These are phyloP conservation scores for Beauveria sp. DNA, from an alignment of 2,329 filamentous ascomycete genomes.

Conservation along the genomic window DNA sequence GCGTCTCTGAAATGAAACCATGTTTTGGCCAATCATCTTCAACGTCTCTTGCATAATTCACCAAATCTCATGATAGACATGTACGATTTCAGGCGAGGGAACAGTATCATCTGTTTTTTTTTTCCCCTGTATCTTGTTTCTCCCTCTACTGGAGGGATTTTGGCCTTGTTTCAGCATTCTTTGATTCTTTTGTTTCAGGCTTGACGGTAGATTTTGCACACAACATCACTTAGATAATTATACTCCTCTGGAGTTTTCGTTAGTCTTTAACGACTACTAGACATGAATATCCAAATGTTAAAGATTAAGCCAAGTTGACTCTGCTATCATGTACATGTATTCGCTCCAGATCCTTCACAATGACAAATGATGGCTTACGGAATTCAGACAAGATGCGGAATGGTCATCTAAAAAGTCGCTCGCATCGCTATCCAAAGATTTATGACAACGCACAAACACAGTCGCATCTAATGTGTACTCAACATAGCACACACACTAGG, in stretches of 20 bases:
- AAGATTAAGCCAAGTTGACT: not conserved
- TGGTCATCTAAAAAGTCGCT: slow-evolving; percentile 5
- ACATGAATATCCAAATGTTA: not conserved
- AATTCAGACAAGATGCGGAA: not conserved
- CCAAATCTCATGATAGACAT: not conserved
- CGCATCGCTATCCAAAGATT: slow-evolving; percentile 6
- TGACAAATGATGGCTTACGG: not conserved
- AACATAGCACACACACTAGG: not conserved
- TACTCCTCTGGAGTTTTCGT: no score
- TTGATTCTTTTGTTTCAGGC: not conserved
- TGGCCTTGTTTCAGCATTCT: not conserved
- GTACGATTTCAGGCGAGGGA: not conserved
- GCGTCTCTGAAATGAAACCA: slow-evolving; percentile 17
- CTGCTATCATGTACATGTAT: not conserved
- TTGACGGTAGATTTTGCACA: not conserved
- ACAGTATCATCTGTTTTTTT: not conserved
- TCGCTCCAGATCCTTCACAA: not conserved
- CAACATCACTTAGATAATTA: not conserved
- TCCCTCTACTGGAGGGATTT: not conserved
- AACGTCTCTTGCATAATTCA: not conserved
- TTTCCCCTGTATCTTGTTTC: not conserved
- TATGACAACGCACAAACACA: not conserved
- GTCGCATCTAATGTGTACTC: not conserved
- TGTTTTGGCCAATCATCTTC: not conserved
- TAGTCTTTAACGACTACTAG: no score